A percentile compares a stretch with the other conserved stretches of the same genome.
Evolutionary conservation across 2,329 filamentous ascomycete species (phyloP).

Genomic region (Graphilbum fragrans): DNA sequence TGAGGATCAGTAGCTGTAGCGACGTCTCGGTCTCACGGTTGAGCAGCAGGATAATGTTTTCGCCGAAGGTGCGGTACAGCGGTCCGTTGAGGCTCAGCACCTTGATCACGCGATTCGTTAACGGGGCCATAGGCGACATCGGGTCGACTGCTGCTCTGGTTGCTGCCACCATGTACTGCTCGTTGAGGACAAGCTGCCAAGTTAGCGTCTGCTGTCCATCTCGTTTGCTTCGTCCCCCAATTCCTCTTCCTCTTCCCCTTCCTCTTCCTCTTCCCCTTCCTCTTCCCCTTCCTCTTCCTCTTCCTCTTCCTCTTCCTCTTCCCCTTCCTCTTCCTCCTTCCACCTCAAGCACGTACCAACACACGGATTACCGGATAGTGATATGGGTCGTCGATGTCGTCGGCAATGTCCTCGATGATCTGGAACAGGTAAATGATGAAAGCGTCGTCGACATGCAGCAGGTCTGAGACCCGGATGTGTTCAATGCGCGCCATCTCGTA

Average conservation of each 20-base stretch:
- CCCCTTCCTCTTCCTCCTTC: background rate
- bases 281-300: background rate
- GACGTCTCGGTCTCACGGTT: slow-evolving; percentile 94
- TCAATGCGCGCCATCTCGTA: slow-evolving; percentile 97
- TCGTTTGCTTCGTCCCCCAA: background rate
- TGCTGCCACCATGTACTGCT: slow-evolving; percentile 86
- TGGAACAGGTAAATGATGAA: slow-evolving; percentile 78
- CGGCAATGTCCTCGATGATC: slow-evolving; percentile 76
- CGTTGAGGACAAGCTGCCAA: slow-evolving; percentile 76
- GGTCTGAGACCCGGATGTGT: slow-evolving; percentile 61
- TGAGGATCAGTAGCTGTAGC: slow-evolving; percentile 89
- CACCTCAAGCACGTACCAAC: slow-evolving; percentile 57
- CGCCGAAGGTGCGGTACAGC: slow-evolving; percentile 85
- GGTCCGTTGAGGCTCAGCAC: slow-evolving; percentile 70
- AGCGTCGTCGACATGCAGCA: slow-evolving; percentile 63
- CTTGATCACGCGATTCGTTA: slow-evolving; percentile 93
- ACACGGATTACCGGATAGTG: slow-evolving; percentile 93
- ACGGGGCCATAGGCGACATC: slow-evolving; percentile 29
- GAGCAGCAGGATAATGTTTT: slow-evolving; percentile 89
- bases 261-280: background rate
- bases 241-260: background rate
- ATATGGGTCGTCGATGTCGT: slow-evolving; percentile 84
- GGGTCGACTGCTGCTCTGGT: slow-evolving; percentile 36
- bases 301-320: background rate
- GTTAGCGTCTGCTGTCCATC: background rate